Conservation (phyloP, 2,329 filamentous ascomycete genomes). For the Gnomoniopsis sp. region DNA sequence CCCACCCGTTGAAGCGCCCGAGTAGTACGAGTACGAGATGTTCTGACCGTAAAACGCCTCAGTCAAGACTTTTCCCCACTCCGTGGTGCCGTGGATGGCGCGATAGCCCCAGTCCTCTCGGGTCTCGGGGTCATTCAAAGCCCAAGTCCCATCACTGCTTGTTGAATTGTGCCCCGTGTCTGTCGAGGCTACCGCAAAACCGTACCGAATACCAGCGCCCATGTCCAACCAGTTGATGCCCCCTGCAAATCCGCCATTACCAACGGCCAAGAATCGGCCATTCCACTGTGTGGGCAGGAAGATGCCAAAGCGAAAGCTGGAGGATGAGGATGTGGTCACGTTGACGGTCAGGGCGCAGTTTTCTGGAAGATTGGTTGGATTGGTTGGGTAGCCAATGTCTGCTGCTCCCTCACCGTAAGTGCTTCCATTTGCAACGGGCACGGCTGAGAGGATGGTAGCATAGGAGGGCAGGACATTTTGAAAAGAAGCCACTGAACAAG, state of each 20-base stretch:
- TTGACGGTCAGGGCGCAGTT: slow-evolving; percentile 35
- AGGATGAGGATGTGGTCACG: slow-evolving; percentile 29
- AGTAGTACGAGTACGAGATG: slow-evolving; percentile 49
- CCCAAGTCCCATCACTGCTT: slow-evolving; percentile 33
- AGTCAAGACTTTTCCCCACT: slow-evolving; percentile 45
- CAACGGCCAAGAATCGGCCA: slow-evolving; percentile 32
- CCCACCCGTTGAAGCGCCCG: slow-evolving; percentile 58
- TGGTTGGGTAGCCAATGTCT: slow-evolving; percentile 31
- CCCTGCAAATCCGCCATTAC: slow-evolving; percentile 36
- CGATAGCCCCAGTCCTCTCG: slow-evolving; percentile 38
- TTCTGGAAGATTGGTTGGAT: slow-evolving; percentile 34
- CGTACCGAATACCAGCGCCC: slow-evolving; percentile 29
- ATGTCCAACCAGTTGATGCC: slow-evolving; percentile 30
- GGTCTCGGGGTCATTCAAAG: slow-evolving; percentile 32
- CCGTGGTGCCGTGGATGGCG: slow-evolving; percentile 46
- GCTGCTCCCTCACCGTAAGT: slow-evolving; percentile 34
- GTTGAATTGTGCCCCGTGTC: slow-evolving; percentile 40
- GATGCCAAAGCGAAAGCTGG: slow-evolving; percentile 34
- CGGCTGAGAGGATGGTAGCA: slow-evolving; percentile 27
- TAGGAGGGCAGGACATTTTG: slow-evolving; percentile 22
- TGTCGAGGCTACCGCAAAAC: slow-evolving; percentile 40
- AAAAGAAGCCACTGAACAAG: slow-evolving; percentile 19
- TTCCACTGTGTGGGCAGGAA: slow-evolving; percentile 38
- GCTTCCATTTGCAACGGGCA: slow-evolving; percentile 27
- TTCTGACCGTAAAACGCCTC: slow-evolving; percentile 43